Evolutionary conservation across 345 rosid genomes (phyloP), one percentile per base, ranked within the genome.

Genomic region (Pugionium cornutum): DNA sequence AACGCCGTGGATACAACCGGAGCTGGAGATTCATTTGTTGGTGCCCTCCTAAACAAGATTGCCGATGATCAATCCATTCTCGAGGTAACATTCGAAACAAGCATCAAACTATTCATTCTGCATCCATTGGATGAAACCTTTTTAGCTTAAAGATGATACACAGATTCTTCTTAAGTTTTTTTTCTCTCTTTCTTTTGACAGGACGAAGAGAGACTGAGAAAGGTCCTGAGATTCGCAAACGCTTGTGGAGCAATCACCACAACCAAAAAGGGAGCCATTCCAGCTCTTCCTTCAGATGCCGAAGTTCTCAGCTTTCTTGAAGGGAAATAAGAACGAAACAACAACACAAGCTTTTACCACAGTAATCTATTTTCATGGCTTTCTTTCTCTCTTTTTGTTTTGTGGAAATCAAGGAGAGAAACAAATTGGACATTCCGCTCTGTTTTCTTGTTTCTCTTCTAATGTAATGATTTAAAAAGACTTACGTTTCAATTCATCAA

Each of bases 231-330:
- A 76, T 94, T 80, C 53, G 88, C 99, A 3, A 88, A 84, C 68
- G 99, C 96, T 0, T 94, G 97, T 55, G 99, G 99, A 72, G 99
- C 99, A 75, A 88, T 94, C 78, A 94, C 99, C 37, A 94, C 99
- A 2, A 91, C 95, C 76, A 86, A 95, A 47, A 95, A 95, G 73
- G 99, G 99, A 58, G 99, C 99, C 4, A 95, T 95, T 57, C 99
- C 97, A 5, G 96, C 99, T 53, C 96, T 95, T 36, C 99, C 99
- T 1, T 46, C 80, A 0, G 79, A 79, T 62, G 43, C 85, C 4
- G 96, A 83, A 26, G 97, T 63, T 67, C 77, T 64, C 64, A 39
- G 51, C 62, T 74, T 88, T 42, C 67, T 88, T 55, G 48, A 83
- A 27, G 79, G 75, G 65, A 74, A 74, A 68, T 73, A 69, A 40